Conservation (phyloP, 176 grass and related monocot genomes). For the Puccinellia tenuiflora region DNA sequence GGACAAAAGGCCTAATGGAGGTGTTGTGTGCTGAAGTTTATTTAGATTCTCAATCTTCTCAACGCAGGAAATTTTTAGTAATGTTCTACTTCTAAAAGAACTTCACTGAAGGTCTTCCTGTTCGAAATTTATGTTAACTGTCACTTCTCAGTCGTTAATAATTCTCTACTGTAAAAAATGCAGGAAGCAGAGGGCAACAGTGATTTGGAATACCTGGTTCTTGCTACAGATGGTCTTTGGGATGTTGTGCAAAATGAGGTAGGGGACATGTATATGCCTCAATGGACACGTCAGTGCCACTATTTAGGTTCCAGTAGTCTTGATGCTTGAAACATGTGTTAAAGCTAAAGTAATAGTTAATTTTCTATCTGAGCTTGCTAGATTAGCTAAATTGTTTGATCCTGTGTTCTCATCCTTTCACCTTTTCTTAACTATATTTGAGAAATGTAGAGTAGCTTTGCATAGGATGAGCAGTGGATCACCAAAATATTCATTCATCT, state of each 20-base stretch:
- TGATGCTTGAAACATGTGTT: no score
- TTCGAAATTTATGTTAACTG: neutral
- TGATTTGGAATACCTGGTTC: conserved; percentile 65
- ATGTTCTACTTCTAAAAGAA: neutral
- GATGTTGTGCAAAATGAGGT: conserved; percentile 75
- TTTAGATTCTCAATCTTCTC: neutral
- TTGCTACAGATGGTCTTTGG: conserved; percentile 89
- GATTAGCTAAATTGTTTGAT: no score
- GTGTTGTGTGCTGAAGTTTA: neutral
- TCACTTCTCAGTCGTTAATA: neutral
- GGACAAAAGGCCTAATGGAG: neutral
- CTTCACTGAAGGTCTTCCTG: neutral
- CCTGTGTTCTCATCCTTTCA: no score
- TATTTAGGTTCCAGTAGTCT: no score
- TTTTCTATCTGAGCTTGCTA: no score
- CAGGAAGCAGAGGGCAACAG: conserved; percentile 57
- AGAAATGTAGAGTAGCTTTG: no score
- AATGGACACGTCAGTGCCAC: no score
- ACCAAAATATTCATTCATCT: no score
- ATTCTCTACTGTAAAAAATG: neutral
- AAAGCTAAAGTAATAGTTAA: no score
- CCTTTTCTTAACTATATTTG: no score
- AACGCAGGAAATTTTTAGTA: neutral
- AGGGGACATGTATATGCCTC: neutral
- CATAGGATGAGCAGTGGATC: no score